Conservation (phyloP, 2,329 filamentous ascomycete species). For the Zymoseptoria pseudotritici region DNA sequence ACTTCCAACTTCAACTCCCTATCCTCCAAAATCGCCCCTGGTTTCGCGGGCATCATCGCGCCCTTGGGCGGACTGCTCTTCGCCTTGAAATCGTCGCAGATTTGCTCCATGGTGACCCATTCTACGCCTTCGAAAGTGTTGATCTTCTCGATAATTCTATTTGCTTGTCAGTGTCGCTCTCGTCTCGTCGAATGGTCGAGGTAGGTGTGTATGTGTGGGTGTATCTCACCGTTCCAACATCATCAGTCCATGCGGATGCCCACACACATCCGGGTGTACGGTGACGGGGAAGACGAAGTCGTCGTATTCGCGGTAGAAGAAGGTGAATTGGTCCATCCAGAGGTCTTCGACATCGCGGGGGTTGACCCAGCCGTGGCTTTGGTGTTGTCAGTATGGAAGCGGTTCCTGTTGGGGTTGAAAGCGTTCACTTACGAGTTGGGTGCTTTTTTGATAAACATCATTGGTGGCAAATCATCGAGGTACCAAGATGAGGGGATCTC, state of each 20-base stretch:
- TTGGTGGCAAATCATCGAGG: slow-evolving; percentile 51
- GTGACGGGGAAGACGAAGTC: slow-evolving; percentile 73
- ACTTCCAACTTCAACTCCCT: slow-evolving; percentile 25
- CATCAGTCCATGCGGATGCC: slow-evolving; percentile 62
- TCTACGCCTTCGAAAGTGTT: slow-evolving; percentile 57
- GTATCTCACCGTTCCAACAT: slow-evolving; percentile 59
- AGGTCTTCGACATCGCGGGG: slow-evolving; percentile 56
- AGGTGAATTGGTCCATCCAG: slow-evolving; percentile 62
- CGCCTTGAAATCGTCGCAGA: slow-evolving; percentile 65
- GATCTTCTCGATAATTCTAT: slow-evolving; percentile 58
- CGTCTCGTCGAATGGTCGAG: no score
- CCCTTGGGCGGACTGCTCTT: slow-evolving; percentile 52
- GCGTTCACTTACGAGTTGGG: slow-evolving; percentile 37
- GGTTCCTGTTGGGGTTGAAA: no score
- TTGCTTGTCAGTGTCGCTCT: neutral
- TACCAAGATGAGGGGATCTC: slow-evolving; percentile 63
- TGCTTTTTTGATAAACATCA: slow-evolving; percentile 65
- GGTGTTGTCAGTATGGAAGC: no score
- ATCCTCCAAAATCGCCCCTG: slow-evolving; percentile 47
- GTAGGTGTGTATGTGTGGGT: no score
- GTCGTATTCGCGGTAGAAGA: slow-evolving; percentile 70
- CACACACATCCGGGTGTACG: slow-evolving; percentile 66
- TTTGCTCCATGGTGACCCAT: slow-evolving; percentile 63
- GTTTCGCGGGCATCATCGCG: slow-evolving; percentile 53
- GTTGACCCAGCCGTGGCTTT: slow-evolving; percentile 51